Percentiles rank a stretch among this genome's conserved stretches.
Evolutionary conservation across 179 eudicot species (phyloP).

Genomic region (Drosera spatulata): DNA sequence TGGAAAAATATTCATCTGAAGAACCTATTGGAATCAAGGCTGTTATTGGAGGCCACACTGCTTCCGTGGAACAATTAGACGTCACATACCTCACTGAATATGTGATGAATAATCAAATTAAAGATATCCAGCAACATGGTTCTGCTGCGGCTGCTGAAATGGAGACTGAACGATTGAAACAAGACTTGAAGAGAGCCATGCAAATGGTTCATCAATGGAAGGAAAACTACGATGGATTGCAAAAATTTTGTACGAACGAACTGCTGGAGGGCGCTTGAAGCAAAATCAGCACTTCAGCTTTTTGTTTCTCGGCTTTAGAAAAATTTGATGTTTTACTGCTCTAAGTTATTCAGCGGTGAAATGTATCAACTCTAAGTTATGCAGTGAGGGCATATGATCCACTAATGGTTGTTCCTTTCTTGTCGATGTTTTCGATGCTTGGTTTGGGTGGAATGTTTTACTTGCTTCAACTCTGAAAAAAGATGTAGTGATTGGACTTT

Average conservation of each 20-base stretch:
- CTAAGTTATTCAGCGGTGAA: too few species aligned
- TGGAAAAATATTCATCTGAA: slow-evolving; percentile 61
- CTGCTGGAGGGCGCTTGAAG: slow-evolving; percentile 14
- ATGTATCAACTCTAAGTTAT: too few species aligned
- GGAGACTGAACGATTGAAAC: slow-evolving; percentile 63
- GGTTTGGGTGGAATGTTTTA: too few species aligned
- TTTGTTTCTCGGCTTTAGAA: too few species aligned
- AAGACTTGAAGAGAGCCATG: slow-evolving; percentile 40
- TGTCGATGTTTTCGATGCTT: too few species aligned
- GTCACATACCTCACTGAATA: slow-evolving; percentile 35
- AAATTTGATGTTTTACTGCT: too few species aligned
- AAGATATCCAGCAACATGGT: slow-evolving; percentile 82
- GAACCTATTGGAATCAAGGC: slow-evolving; percentile 39
- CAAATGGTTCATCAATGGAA: slow-evolving; percentile 63
- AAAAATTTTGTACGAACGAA: slow-evolving; percentile 59
- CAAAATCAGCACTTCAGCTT: too few species aligned
- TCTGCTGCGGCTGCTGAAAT: slow-evolving; percentile 73
- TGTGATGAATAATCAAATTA: slow-evolving; percentile 62
- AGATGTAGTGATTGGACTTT: too few species aligned
- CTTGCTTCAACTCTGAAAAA: too few species aligned
- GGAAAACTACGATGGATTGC: slow-evolving; percentile 47
- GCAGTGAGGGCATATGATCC: too few species aligned
- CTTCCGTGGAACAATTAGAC: slow-evolving; percentile 18
- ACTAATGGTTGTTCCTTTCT: too few species aligned
- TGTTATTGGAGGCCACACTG: slow-evolving; percentile 22